These are phyloP conservation scores for Alternaria alternata DNA, from an alignment of 2,329 filamentous ascomycete species.

Conservation along the genomic window DNA sequence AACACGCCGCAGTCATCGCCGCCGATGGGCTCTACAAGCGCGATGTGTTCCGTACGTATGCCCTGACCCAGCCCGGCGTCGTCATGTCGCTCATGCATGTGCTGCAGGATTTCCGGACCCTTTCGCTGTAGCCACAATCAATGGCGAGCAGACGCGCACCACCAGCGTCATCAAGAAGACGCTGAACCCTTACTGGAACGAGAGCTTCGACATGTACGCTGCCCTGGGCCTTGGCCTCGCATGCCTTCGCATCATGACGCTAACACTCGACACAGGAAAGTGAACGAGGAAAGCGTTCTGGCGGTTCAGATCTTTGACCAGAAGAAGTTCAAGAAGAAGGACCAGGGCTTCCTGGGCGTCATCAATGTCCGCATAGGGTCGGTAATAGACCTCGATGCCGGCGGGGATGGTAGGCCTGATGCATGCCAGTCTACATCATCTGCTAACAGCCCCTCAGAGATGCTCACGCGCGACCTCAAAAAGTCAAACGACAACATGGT, in stretches of 20 bases:
- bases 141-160: conserved; percentile 98
- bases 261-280: conserved; percentile 68
- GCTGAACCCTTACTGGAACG: conserved; percentile 99
- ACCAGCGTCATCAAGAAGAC: conserved; percentile 97
- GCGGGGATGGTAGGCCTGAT: conserved; percentile 79
- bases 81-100: conserved; percentile 39
- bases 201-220: conserved; percentile 95
- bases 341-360: conserved; percentile 96
- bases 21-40: conserved; percentile 98
- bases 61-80: conserved; percentile 3
- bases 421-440: conserved; percentile 3
- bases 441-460: conserved; percentile 66
- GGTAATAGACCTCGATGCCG: conserved; percentile 87
- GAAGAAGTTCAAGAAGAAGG: conserved; percentile 99
- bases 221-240: conserved; percentile 10
- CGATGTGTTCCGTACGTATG: conserved; percentile 92
- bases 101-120: conserved; percentile 89
- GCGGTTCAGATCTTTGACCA: conserved; percentile 99
- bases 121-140: conserved; percentile 95
- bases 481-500: conserved; percentile 98
- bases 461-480: conserved; percentile 96
- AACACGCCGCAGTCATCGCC: conserved; percentile 78
- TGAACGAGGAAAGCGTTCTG: conserved; percentile 93
- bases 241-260: conserved; percentile 17
- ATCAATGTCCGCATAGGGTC: conserved; percentile 97